Conservation (phyloP, 73 alveolate species). For the Symbiodinium pilosum region DNA sequence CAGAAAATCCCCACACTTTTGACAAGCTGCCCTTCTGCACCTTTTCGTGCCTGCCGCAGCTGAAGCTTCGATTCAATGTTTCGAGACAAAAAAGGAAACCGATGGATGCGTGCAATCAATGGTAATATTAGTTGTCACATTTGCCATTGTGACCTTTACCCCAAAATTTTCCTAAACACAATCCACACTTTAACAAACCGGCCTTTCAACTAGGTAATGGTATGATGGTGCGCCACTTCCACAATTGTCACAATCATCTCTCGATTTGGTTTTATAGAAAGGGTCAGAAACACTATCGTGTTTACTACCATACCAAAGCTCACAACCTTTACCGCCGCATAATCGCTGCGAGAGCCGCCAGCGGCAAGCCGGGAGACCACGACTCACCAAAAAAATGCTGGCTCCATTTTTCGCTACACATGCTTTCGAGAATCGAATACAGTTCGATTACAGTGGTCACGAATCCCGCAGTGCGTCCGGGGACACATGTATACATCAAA, state of each 20-base stretch:
- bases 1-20: too few species aligned
- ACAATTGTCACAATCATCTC: not conserved
- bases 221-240: not conserved
- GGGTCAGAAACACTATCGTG: not conserved
- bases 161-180: not conserved
- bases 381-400: not conserved
- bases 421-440: not conserved
- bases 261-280: not conserved
- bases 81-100: not conserved
- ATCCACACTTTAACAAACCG: too few species aligned
- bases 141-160: not conserved
- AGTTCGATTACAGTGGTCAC: not conserved
- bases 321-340: not conserved
- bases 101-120: not conserved
- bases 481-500: not conserved
- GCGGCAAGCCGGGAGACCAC: constrained; percentile 28
- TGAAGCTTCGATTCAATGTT: too few species aligned
- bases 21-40: too few species aligned
- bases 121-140: not conserved
- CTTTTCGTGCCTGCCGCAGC: too few species aligned
- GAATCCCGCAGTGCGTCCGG: constrained; percentile 6
- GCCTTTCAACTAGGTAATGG: not conserved
- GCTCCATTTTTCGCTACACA: not conserved
- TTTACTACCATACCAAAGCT: not conserved
- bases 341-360: not conserved